Conservation (phyloP, 768 basidiomycete species). For the Suillus clintonianus region DNA sequence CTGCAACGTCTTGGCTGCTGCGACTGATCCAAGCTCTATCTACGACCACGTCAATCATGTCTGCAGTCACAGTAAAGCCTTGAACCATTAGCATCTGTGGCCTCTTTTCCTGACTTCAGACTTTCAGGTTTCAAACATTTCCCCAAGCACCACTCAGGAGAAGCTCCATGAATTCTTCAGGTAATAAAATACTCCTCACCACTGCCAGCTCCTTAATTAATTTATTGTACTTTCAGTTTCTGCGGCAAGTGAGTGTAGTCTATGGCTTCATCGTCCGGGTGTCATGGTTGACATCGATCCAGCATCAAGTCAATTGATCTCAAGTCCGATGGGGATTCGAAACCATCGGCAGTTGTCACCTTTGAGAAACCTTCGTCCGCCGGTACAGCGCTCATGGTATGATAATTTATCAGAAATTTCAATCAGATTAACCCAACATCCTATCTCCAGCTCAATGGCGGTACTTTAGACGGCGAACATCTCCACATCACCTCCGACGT, state of each 20-base stretch:
- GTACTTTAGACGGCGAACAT: slow-evolving; percentile 69
- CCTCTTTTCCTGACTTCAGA: not conserved
- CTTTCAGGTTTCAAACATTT: slow-evolving; percentile 69
- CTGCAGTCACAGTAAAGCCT: slow-evolving; percentile 27
- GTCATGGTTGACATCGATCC: slow-evolving; percentile 7
- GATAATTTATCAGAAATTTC: not conserved
- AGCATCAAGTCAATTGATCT: slow-evolving; percentile 72
- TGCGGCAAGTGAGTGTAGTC: slow-evolving; percentile 74
- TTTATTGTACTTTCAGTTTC: slow-evolving; percentile 51
- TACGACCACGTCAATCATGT: slow-evolving; percentile 1
- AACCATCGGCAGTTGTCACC: slow-evolving; percentile 63
- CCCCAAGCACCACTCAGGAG: slow-evolving; percentile 61
- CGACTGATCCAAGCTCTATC: not conserved
- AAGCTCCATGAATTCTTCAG: slow-evolving; percentile 82
- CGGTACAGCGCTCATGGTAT: slow-evolving; percentile 82
- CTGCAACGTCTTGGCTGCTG: not conserved
- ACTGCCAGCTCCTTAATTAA: slow-evolving; percentile 4
- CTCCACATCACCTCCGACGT: slow-evolving; percentile 73
- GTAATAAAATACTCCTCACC: slow-evolving; percentile 41
- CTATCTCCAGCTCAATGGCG: slow-evolving; percentile 61
- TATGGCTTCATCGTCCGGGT: not conserved
- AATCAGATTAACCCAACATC: not conserved
- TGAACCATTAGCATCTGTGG: slow-evolving; percentile 31
- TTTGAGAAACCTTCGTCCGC: slow-evolving; percentile 87
- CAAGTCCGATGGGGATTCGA: slow-evolving; percentile 40